Evolutionary conservation across 306 rosid genomes (phyloP).

Genomic region (Trichosanthes cucumerina): DNA sequence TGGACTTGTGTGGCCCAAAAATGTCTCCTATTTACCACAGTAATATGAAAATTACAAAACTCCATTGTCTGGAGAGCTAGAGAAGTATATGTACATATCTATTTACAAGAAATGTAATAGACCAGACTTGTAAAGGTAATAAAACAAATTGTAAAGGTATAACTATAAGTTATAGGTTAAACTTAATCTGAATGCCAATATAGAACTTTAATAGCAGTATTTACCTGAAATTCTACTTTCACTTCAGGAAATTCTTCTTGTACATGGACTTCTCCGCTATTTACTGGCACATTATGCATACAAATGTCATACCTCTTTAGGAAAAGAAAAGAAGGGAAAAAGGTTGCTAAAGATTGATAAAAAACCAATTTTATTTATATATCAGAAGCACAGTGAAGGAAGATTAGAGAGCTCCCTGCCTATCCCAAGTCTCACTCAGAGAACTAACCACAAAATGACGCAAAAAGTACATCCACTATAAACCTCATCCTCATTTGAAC

Average conservation of each 20-base stretch:
- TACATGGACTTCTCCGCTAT: slow-evolving; percentile 30
- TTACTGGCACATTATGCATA: slow-evolving; percentile 39
- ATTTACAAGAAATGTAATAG: not conserved
- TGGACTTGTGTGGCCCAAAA: slow-evolving; percentile 92
- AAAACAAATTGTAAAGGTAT: not conserved
- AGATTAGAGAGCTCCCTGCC: not conserved
- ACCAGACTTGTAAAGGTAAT: too few relatives aligned
- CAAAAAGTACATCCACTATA: not conserved
- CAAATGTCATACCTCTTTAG: not conserved
- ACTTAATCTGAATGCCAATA: not conserved
- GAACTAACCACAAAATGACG: not conserved
- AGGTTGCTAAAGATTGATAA: not conserved
- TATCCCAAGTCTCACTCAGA: not conserved
- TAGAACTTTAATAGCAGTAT: not conserved
- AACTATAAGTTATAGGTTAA: not conserved
- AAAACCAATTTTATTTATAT: not conserved
- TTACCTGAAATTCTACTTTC: slow-evolving; percentile 84
- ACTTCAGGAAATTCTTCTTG: slow-evolving; percentile 86
- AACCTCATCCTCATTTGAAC: not conserved
- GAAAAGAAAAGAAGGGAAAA: not conserved
- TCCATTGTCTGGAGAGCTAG: not conserved
- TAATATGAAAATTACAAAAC: slow-evolving; percentile 22
- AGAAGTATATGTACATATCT: not conserved
- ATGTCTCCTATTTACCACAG: slow-evolving; percentile 68
- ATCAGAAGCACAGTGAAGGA: not conserved